Base-by-base conservation (phyloP, 2,329 filamentous ascomycete species). In the Penicillium rolfsii region DNA sequence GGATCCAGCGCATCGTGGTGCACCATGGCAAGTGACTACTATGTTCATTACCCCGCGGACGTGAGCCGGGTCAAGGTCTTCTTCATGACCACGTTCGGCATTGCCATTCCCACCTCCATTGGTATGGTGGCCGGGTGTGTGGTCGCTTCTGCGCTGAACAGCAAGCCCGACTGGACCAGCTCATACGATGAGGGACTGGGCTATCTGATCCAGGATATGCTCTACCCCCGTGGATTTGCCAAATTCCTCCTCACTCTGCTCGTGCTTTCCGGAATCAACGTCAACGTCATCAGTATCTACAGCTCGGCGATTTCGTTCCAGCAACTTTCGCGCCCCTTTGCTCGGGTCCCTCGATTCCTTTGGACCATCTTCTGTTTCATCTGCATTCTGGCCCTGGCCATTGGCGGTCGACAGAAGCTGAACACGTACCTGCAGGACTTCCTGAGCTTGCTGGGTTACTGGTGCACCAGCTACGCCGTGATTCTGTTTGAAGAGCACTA, bases 401-500 rank as follows among this genome's bases (percentile, higher is more conserved):
- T 84, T 26, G 74, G 70, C n/a, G 76, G 76, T 19, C 71, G 75
- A 22, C 73, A 82, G 55, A 64, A 81, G 59, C 76, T 84, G 8
- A 74, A 80, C 50, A 70, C 66, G 1, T 79, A 81, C 43, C 71
- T 84, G 1, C 69, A 82, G 63, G 79, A 83, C 63, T 82, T 84
- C 68, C 67, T 84, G 19, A 77, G 76, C 5, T 71, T 83, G 35
- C 72, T 84, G 5, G 81, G 81, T 6, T 84, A 84, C 69, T 84
- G 81, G 80, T 79, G 77, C 63, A 83, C 80, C 0, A 75, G 75
- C 12, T 83, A 82, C 68, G 80, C 81, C 48, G 76, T 80, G 40
- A 81, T 84, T 63, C 55, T 84, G 5, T 80, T 82, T 57, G 63
- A 71, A 36, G 82, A 84, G 67, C 82, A 84, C 69, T 82, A 79